Conservation (phyloP, 176 grass and related monocot species). For the Carex littledalei region DNA sequence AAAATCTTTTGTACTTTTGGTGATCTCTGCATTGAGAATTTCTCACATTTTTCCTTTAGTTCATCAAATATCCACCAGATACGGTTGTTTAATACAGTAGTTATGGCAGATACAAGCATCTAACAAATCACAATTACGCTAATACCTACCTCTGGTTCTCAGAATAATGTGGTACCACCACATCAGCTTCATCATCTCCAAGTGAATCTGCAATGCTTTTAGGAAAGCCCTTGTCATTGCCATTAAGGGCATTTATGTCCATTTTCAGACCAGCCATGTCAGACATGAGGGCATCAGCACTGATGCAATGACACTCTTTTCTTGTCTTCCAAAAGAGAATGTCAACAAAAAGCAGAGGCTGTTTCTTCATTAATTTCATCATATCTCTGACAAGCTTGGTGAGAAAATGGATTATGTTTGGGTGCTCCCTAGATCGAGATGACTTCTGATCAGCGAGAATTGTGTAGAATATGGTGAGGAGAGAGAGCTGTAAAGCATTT, state of each 20-base stretch:
- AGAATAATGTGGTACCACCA: constrained; percentile 55
- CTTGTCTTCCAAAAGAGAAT: constrained; percentile 91
- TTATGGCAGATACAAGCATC: background rate
- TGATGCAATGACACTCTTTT: constrained; percentile 86
- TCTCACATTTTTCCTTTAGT: background rate
- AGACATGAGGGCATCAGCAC: constrained; percentile 54
- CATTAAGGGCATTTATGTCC: constrained; percentile 33
- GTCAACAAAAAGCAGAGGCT: constrained; percentile 85
- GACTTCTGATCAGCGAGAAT: constrained; percentile 76
- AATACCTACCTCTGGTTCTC: constrained; percentile 45
- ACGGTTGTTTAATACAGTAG: background rate
- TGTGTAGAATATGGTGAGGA: constrained; percentile 75
- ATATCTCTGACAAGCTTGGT: constrained; percentile 87
- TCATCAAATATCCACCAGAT: background rate
- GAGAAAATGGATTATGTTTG: constrained; percentile 82
- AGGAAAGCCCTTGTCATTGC: constrained; percentile 32
- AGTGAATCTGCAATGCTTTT: constrained; percentile 93
- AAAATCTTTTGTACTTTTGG: background rate
- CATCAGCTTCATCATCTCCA: constrained; percentile 89
- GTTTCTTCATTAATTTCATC: constrained; percentile 73
- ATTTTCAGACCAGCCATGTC: constrained; percentile 41
- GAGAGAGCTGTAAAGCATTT: constrained; percentile 63
- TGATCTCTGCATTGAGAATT: background rate
- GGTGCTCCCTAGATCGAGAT: constrained; percentile 56
- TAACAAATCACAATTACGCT: background rate